A percentile compares a stretch with the other conserved stretches of the same genome.
These are phyloP conservation scores for Verticillium klebahnii DNA, from an alignment of 2,329 filamentous ascomycete species.

Conservation along the genomic window DNA sequence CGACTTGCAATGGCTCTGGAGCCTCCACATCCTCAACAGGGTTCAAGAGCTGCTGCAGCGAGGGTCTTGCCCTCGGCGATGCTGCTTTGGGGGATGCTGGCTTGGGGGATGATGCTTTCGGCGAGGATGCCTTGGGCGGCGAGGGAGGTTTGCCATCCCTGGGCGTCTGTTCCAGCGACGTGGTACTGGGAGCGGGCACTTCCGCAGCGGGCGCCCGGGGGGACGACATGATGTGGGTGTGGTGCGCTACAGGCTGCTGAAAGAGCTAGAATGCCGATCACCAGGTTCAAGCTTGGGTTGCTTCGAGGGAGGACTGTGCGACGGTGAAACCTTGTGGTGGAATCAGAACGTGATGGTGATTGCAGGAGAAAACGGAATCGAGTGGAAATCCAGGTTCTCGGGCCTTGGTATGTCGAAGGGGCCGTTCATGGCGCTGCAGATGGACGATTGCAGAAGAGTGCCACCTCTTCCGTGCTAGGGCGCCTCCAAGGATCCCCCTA, in stretches of 20 bases:
- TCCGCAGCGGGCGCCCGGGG: not conserved
- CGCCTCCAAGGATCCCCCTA: no score
- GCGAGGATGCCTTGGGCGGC: not conserved
- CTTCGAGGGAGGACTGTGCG: no score
- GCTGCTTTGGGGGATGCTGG: not conserved
- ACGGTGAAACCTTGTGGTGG: no score
- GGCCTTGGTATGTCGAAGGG: no score
- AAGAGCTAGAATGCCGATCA: not conserved
- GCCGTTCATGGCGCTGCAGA: no score
- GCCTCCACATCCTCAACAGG: constrained; percentile 12
- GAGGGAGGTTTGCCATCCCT: not conserved
- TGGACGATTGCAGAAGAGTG: no score
- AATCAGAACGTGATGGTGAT: no score
- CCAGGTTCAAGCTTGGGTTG: not conserved
- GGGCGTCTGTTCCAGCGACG: not conserved
- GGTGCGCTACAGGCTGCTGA: not conserved
- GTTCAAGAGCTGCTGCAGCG: constrained; percentile 4
- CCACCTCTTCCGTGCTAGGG: no score
- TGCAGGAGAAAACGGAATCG: no score
- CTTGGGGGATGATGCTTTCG: not conserved
- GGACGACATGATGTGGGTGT: not conserved
- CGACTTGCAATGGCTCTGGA: constrained; percentile 18
- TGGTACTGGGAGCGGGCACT: not conserved
- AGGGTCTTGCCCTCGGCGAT: not conserved
- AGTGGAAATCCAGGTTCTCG: no score